Conservation (phyloP, 306 rosid species). For the Dalbergia cochinchinensis region DNA sequence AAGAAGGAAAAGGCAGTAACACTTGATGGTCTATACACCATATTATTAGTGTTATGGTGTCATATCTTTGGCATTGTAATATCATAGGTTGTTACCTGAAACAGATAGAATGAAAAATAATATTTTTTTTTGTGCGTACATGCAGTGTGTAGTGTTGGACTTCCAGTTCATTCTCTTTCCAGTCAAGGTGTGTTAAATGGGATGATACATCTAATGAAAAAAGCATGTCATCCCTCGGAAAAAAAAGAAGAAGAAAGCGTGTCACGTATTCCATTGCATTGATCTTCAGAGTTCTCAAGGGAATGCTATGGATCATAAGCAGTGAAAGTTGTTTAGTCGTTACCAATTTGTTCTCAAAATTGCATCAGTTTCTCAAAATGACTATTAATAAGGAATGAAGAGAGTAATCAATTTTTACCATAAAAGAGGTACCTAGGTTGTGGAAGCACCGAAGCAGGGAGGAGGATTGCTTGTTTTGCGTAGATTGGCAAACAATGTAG, state of each 20-base stretch:
- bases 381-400: no score
- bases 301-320: no score
- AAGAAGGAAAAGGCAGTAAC: background rate
- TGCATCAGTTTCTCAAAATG: no score
- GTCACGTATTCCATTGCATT: background rate
- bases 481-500: background rate
- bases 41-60: background rate
- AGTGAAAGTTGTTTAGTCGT: no score
- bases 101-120: slow-evolving; percentile 29
- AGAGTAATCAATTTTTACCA: no score
- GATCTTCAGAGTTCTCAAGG: background rate
- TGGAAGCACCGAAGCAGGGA: no score
- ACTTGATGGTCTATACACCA: background rate
- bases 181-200: background rate
- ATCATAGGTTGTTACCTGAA: background rate
- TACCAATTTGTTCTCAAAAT: no score
- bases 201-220: background rate
- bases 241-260: no score
- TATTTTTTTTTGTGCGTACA: background rate
- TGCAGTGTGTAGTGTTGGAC: background rate
- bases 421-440: no score
- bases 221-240: no score
- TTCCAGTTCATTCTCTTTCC: background rate
- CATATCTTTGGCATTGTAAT: slow-evolving; percentile 27
- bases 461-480: no score